Conservation (phyloP, 371 early-diverging fungal species). For the Syncephalastrum monosporum region DNA sequence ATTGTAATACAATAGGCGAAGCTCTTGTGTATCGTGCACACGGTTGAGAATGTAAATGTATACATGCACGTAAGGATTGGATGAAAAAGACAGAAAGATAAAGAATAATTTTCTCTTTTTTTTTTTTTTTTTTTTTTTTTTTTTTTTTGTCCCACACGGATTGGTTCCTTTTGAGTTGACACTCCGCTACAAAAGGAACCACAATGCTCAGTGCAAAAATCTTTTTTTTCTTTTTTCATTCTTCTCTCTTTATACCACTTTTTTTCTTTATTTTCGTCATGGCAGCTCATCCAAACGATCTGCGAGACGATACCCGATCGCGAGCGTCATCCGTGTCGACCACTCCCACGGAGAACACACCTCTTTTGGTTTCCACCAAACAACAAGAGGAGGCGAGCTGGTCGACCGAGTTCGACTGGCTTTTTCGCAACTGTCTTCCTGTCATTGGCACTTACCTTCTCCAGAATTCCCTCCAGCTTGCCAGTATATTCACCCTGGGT, state of each 20-base stretch:
- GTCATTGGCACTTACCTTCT: slow-evolving; percentile 63
- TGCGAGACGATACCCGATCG: neutral
- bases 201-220: too few relatives aligned
- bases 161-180: too few relatives aligned
- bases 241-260: neutral
- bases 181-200: too few relatives aligned
- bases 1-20: too few relatives aligned
- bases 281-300: neutral
- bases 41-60: too few relatives aligned
- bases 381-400: slow-evolving; percentile 11
- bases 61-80: too few relatives aligned
- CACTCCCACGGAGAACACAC: slow-evolving; percentile 15
- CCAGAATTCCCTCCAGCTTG: slow-evolving; percentile 63
- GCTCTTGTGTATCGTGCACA: too few relatives aligned
- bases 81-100: too few relatives aligned
- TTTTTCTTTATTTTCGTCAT: neutral
- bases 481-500: slow-evolving; percentile 64
- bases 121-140: neutral
- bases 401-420: slow-evolving; percentile 35
- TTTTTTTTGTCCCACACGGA: neutral
- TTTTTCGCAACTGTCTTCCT: slow-evolving; percentile 55
- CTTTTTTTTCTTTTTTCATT: neutral
- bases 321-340: slow-evolving; percentile 11
- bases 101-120: neutral
- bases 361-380: slow-evolving; percentile 10